These are phyloP conservation scores for Diaporthe sp. DNA, from an alignment of 2,329 filamentous ascomycete genomes.

Conservation along the genomic window DNA sequence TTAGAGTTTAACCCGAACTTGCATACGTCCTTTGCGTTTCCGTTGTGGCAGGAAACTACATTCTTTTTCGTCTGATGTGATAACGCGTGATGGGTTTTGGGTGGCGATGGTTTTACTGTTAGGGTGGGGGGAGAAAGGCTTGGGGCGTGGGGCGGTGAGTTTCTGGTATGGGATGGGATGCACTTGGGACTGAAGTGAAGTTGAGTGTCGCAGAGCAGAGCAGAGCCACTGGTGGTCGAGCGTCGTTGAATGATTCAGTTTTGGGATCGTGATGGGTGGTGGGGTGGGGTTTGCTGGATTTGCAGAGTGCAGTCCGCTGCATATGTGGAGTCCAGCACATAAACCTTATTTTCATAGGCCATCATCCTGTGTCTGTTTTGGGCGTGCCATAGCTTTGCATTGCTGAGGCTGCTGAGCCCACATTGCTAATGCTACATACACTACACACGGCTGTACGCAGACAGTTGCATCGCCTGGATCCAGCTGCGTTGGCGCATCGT, in stretches of 20 bases:
- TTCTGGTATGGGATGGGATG: neutral
- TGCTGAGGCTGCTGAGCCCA: neutral
- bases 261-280: neutral
- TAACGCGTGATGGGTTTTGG: neutral
- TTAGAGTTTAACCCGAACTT: neutral
- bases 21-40: neutral
- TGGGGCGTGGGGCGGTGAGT: neutral
- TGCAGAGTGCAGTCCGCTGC: neutral
- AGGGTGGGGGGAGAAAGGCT: neutral
- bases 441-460: neutral
- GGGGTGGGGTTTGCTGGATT: neutral
- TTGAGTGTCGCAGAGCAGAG: too few relatives aligned
- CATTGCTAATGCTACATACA: neutral
- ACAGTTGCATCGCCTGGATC: neutral
- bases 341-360: conserved; percentile 3
- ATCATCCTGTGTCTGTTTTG: neutral
- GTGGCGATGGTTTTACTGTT: neutral
- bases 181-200: too few relatives aligned
- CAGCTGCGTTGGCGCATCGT: neutral
- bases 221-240: conserved; percentile 3
- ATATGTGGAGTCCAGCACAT: conserved; percentile 22
- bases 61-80: conserved; percentile 4
- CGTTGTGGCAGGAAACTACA: neutral
- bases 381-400: neutral
- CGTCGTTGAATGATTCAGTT: conserved; percentile 14